Conservation (phyloP, 2,329 filamentous ascomycete genomes). For the Scytalidium lignicola region DNA sequence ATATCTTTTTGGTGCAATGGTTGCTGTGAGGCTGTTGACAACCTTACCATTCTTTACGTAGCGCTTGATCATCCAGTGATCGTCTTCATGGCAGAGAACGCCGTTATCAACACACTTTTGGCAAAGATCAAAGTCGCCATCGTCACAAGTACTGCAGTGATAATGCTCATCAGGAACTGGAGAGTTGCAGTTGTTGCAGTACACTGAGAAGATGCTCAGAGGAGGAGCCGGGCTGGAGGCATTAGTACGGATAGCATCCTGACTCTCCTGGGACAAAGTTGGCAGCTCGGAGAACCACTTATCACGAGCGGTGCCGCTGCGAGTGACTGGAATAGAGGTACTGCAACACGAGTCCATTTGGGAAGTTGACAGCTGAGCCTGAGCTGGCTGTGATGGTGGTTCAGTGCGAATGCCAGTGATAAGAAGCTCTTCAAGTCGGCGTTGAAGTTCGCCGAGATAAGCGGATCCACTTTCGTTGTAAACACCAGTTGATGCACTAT, state of each 20-base stretch:
- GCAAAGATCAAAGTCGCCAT: constrained; percentile 93
- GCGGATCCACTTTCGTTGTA: not conserved
- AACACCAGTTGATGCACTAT: constrained; percentile 10
- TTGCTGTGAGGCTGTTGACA: constrained; percentile 81
- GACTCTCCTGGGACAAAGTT: constrained; percentile 21
- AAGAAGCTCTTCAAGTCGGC: constrained; percentile 22
- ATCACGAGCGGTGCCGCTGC: constrained; percentile 24
- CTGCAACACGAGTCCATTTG: constrained; percentile 13
- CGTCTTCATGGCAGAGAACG: constrained; percentile 68
- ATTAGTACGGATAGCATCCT: constrained; percentile 8
- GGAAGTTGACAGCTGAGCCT: constrained; percentile 6
- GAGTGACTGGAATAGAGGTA: constrained; percentile 21
- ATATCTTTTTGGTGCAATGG: constrained; percentile 57
- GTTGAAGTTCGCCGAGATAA: constrained; percentile 20
- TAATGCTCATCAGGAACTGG: constrained; percentile 80
- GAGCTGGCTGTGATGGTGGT: not conserved
- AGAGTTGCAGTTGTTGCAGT: constrained; percentile 85
- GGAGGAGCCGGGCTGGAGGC: constrained; percentile 4
- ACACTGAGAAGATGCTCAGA: constrained; percentile 65
- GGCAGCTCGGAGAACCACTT: constrained; percentile 29
- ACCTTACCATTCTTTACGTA: constrained; percentile 73
- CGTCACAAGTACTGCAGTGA: constrained; percentile 90
- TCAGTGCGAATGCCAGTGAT: constrained; percentile 9
- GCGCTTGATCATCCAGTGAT: constrained; percentile 94
- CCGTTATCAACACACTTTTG: constrained; percentile 70